Percentiles rank a stretch among this genome's conserved stretches.
phyloP scores from a whole-genome alignment of 441 rosid species.

The Lepidium campestre region DNA sequence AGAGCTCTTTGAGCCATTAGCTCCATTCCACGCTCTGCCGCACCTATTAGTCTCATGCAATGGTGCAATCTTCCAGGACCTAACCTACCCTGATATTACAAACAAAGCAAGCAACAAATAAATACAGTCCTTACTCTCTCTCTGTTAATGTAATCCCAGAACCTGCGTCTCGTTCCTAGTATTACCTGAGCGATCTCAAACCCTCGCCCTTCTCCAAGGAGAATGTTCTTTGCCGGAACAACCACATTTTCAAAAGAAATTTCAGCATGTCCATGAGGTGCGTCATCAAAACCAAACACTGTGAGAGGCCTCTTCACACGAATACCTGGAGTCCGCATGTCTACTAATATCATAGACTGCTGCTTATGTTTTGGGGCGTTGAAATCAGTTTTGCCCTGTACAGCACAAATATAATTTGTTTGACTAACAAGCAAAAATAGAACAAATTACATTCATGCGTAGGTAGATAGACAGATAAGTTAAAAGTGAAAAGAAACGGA shows the following conservation, averaged over 20 bases:
- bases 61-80: conserved; percentile 99
- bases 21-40: conserved; percentile 98
- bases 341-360: conserved; percentile 96
- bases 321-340: conserved; percentile 70
- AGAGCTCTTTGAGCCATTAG: conserved; percentile 88
- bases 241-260: conserved; percentile 64
- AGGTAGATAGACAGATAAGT: background rate
- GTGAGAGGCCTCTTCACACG: conserved; percentile 69
- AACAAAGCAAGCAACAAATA: background rate
- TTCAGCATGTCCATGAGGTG: conserved; percentile 99
- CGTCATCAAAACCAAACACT: conserved; percentile 95
- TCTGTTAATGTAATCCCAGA: background rate
- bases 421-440: background rate
- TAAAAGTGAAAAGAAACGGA: background rate
- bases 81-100: conserved; percentile 74
- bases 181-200: conserved; percentile 98
- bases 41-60: conserved; percentile 93
- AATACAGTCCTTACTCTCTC: background rate
- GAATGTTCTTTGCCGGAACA: conserved; percentile 82
- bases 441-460: background rate
- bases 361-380: conserved; percentile 78
- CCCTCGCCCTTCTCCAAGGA: conserved; percentile 96
- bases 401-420: conserved; percentile 1
- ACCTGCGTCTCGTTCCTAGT: background rate
- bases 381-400: conserved; percentile 95